Base-by-base conservation (phyloP, 2,329 filamentous ascomycete genomes). In the Aspergillus sojae region DNA sequence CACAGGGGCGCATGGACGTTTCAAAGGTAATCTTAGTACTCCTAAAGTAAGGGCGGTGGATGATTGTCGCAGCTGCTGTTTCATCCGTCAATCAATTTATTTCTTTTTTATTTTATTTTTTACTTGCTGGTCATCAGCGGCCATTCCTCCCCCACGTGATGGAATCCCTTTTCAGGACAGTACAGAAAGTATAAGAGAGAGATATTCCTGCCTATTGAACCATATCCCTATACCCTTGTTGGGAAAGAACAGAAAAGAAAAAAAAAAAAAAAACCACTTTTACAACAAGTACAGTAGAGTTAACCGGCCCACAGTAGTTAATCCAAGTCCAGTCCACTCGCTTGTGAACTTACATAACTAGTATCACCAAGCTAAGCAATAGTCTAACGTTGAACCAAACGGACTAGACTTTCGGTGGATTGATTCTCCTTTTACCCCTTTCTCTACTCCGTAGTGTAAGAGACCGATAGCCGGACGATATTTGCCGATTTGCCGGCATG, bases 371-470 rank as follows among this genome's bases (percentile, higher is more conserved):
- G 52, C 52, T 55, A 55, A 55, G 52, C 52, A 55, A 55, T 19
- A 55, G 52, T 39, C 32, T 55, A 55, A 55, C n/a, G 34, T 39
- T 34, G 34, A 23, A 28, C 52, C 32, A 55, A 55, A 11, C 21
- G 52, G 32, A 55, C 32, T 55, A 55, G 52, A 55, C 36, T 36
- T 39, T 39, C 34, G 32, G 52, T 36, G 52, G n/a, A 39, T 55
- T 36, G n/a, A 55, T 55, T 55, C 52, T 39, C 52, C 32, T 55
- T 52, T 55, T 55, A 55, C 52, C 52, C 52, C 52, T 55, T 55
- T 55, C 19, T 55, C 52, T 55, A 26, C 23, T 26, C 23, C 4
- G 23, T 26, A 55, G 14, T 21, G 19, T 19, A 28, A 30, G 19
- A 53, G 48, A 53, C 48, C 19, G 30, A 53, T 34, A 30, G 26